These are phyloP conservation scores for Phytophthora tubulina DNA, from an alignment of 352 stramenopile species.

Conservation along the genomic window DNA sequence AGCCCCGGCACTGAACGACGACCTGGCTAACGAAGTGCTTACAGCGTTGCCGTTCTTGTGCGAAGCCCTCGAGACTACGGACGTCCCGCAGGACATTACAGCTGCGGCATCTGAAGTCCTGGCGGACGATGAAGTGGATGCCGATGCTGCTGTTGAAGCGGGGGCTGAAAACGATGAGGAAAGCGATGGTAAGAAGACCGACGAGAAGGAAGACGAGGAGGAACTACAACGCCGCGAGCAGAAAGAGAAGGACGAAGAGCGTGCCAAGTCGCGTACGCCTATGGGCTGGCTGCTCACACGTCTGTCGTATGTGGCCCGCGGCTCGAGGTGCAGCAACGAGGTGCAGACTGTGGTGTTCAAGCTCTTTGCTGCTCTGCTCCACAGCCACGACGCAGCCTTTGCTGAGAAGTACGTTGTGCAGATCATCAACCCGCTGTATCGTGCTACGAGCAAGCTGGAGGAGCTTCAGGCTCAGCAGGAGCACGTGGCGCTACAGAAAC, in stretches of 20 bases:
- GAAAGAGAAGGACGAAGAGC: conserved; percentile 55
- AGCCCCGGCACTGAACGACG: conserved; percentile 53
- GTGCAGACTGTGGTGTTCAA: conserved; percentile 87
- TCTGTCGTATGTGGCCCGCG: conserved; percentile 81
- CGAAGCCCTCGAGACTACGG: conserved; percentile 59
- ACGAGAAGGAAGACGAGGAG: conserved; percentile 38
- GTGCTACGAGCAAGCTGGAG: conserved; percentile 62
- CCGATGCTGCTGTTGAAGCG: conserved; percentile 17
- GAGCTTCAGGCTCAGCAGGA: conserved; percentile 56
- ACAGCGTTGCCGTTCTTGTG: conserved; percentile 69
- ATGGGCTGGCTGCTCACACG: conserved; percentile 88
- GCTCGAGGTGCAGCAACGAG: conserved; percentile 49
- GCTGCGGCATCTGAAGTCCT: conserved; percentile 31
- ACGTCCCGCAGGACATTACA: conserved; percentile 74
- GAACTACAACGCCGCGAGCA: conserved; percentile 43
- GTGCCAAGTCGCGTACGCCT: conserved; percentile 65
- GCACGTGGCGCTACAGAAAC: conserved; percentile 34
- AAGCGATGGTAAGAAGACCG: conserved; percentile 24
- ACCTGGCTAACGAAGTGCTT: conserved; percentile 70
- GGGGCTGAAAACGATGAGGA: conserved; percentile 20
- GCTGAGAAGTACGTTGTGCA: conserved; percentile 75
- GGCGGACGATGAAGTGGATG: conserved; percentile 30
- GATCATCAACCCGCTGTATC: conserved; percentile 88
- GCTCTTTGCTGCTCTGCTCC: conserved; percentile 85
- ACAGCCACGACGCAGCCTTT: conserved; percentile 59